Evolutionary conservation across 202 grass and related monocot genomes (phyloP), one percentile per base, ranked within the genome.

Genomic region (Setaria viridis): DNA sequence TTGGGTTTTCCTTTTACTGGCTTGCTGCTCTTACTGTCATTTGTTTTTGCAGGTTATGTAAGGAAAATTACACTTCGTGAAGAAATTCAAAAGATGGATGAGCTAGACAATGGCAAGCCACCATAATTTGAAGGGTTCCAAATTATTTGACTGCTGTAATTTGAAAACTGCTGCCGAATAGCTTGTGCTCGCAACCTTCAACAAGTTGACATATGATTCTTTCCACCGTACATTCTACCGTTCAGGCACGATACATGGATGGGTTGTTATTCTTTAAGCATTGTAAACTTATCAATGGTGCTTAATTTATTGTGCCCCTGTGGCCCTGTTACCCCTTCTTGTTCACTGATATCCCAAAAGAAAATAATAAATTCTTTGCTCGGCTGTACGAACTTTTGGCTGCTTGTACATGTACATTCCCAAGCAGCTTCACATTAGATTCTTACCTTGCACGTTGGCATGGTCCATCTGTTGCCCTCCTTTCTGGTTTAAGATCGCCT

Each of bases 11-110:
- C 51, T 48, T 17, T 54, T 87, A 46, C 7, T 13, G 7, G 17
- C 33, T 56, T 69, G 9, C 63, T 51, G 43, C 45, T 20, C 14
- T 45, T 11, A 50, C 10, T 67, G 17, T 35, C 54, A 29, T 56
- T 84, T 45, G 14, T 86, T 90, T 90, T 42, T 91, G 85, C 50
- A 99, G 94, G 97, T 65, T 99, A 94, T 83, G 97, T 99, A 32
- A 85, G 91, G 90, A 99, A 99, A 91, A 94, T 97, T 77, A 99
- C 94, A 77, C 88, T 21, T n/a, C 80, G 90, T 8, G 85, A 91
- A 70, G 92, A 92, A 35, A 85, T 90, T 25, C 88, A 99, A 90
- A 89, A 97, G 74, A 82, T 99, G 77, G 92, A 97, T 29, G 97
- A 99, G 72, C 80, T 92, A 62, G 94, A 97, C 60, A 87, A 94